phyloP scores from a whole-genome alignment of 345 rosid genomes.

The Euphorbia peplus region DNA sequence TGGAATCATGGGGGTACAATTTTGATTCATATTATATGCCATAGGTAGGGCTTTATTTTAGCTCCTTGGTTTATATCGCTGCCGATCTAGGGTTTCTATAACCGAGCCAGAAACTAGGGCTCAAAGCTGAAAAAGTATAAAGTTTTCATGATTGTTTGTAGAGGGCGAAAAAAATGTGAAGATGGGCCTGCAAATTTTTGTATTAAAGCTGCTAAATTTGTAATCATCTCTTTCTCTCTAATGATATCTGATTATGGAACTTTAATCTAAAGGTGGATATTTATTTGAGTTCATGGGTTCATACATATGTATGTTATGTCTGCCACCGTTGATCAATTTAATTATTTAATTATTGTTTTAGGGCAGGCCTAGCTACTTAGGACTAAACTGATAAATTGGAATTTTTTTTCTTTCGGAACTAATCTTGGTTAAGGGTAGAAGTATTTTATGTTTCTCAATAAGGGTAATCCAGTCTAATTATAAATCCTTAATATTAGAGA shows the following conservation, averaged over 20 bases:
- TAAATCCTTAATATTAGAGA: no score
- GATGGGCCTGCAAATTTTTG: background rate
- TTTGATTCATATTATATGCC: no score
- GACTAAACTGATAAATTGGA: no score
- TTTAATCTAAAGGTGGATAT: background rate
- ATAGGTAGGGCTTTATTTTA: no score
- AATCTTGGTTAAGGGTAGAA: no score
- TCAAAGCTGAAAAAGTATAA: background rate
- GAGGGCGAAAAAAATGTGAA: background rate
- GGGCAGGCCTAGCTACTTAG: constrained; percentile 17
- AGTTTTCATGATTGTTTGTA: no score
- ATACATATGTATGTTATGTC: constrained; percentile 33
- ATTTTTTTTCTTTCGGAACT: no score
- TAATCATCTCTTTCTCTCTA: background rate
- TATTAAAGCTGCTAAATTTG: background rate
- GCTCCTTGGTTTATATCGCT: background rate
- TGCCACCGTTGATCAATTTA: constrained; percentile 12
- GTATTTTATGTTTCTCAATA: no score
- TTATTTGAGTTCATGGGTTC: constrained; percentile 23
- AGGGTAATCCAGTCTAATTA: no score
- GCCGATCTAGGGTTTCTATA: constrained; percentile 13
- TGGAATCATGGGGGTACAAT: no score
- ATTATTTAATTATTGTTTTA: background rate
- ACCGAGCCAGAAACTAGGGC: background rate
- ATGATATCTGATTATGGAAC: no score